Conservation (phyloP, 1,139 yeast genomes). For the Blastobotrys petasosporus region DNA sequence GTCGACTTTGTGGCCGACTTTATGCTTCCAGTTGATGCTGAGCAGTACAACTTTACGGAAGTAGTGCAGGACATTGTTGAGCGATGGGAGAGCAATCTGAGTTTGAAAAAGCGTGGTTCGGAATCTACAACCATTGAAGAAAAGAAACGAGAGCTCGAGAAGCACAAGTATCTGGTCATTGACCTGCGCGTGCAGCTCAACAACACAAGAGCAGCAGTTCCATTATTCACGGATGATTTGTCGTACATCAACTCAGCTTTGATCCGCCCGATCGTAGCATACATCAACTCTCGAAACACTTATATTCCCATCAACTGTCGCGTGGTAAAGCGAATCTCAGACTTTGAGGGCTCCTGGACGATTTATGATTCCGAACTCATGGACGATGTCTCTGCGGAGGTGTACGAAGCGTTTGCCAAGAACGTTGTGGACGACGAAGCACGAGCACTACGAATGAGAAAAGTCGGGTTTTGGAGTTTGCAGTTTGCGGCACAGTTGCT, state of each 20-base stretch:
- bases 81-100: slow-evolving; percentile 34
- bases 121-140: slow-evolving; percentile 29
- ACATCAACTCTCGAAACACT: slow-evolving; percentile 83
- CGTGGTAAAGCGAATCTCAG: slow-evolving; percentile 69
- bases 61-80: slow-evolving; percentile 38
- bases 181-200: slow-evolving; percentile 73
- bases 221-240: slow-evolving; percentile 75
- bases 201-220: slow-evolving; percentile 83
- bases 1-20: slow-evolving; percentile 93
- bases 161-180: slow-evolving; percentile 57
- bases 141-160: slow-evolving; percentile 28
- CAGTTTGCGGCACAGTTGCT: slow-evolving; percentile 78
- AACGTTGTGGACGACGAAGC: slow-evolving; percentile 86
- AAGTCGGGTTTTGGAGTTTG: slow-evolving; percentile 90
- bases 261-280: slow-evolving; percentile 90
- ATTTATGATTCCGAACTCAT: slow-evolving; percentile 82
- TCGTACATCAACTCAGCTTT: slow-evolving; percentile 87
- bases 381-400: slow-evolving; percentile 88
- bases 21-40: slow-evolving; percentile 62
- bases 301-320: slow-evolving; percentile 83
- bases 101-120: slow-evolving; percentile 4
- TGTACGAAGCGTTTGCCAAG: slow-evolving; percentile 82
- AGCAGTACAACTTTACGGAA: slow-evolving; percentile 37
- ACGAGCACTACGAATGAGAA: slow-evolving; percentile 61
- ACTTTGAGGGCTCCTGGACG: slow-evolving; percentile 96